Base-by-base conservation (phyloP, 495 filamentous ascomycete genomes). In the Cladorrhinum samala region DNA sequence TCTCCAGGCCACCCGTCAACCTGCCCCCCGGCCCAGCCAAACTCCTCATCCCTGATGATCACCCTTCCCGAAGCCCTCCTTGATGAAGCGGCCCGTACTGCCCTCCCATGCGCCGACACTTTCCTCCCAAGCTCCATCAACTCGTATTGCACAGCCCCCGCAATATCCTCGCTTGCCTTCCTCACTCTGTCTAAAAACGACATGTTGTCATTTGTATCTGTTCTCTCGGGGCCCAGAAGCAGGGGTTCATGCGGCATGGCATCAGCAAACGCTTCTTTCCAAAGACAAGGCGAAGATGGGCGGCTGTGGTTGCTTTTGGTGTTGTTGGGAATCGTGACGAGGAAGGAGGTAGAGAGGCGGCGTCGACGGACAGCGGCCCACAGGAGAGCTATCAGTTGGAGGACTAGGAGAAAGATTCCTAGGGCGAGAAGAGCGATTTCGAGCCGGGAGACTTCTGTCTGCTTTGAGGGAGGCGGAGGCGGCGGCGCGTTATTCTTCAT, bases 391-490 rank as follows among this genome's bases (percentile, higher is more conserved):
- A 48, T n/a, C 37, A 64, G 52, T 43, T 44, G 45, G 16, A 20
- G 27, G 2, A 61, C 45, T 9, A 57, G 51, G 36, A 48, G 38
- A 20, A 58, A 44, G 30, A 53, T 52, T 9, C 46, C 46, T 2
- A 60, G 42, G 25, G 56, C 54, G 36, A 60, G 25, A 24, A 64
- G 55, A 25, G 21, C 43, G 23, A 61, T 64, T 38, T 58, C 55
- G 27, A 46, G 9, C 20, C 52, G 58, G 46, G 27, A 46, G 27
- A 52, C 53, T 19, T 47, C 46, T 27, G 46, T 40, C 33, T 33
- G 8, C 40, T 36, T 13, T 25, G 36, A 30, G 11, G 30, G 19
- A 5, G 45, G 11, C 17, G 9, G 45, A 6, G 25, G 13, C 3
- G 45, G 44, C 21, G 49, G 33, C n/a, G 20, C 14, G 42, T 17